These are phyloP conservation scores for Chaetomium globosum DNA, from an alignment of 2,329 filamentous ascomycete species.

Conservation along the genomic window DNA sequence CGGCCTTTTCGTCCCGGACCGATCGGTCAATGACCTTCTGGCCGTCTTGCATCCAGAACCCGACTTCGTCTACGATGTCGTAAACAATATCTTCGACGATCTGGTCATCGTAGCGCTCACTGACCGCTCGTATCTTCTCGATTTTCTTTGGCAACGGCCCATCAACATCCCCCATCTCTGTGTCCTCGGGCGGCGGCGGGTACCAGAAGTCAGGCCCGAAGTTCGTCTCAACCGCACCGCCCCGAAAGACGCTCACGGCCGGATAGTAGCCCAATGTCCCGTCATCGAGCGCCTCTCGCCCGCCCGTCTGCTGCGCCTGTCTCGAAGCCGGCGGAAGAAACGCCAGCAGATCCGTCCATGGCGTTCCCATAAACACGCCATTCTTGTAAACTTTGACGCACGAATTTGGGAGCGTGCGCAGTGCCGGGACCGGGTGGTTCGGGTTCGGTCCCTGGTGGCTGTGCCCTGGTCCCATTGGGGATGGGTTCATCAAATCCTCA, in stretches of 20 bases:
- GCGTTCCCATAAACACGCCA: constrained; percentile 78
- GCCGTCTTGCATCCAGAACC: constrained; percentile 78
- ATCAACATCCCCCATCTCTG: constrained; percentile 50
- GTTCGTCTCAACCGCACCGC: constrained; percentile 88
- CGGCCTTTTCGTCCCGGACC: constrained; percentile 49
- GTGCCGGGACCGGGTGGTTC: constrained; percentile 71
- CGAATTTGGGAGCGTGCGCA: constrained; percentile 84
- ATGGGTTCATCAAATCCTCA: constrained; percentile 78
- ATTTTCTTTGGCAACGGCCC: constrained; percentile 12
- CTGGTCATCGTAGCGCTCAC: constrained; percentile 85
- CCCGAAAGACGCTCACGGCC: constrained; percentile 86
- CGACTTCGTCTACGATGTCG: constrained; percentile 91
- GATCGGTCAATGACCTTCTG: constrained; percentile 53
- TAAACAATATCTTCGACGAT: constrained; percentile 93
- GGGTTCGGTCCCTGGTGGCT: constrained; percentile 64
- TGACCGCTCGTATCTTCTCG: constrained; percentile 59
- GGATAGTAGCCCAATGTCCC: constrained; percentile 96
- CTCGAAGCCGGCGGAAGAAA: constrained; percentile 90
- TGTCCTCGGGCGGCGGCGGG: constrained; percentile 66
- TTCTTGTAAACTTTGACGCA: constrained; percentile 93
- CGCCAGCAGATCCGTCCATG: constrained; percentile 83
- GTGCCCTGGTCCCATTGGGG: constrained; percentile 51
- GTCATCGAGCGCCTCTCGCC: constrained; percentile 86
- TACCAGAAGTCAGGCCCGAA: constrained; percentile 94
- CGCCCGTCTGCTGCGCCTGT: constrained; percentile 70